A percentile compares a stretch with the other conserved stretches of the same genome.
These are phyloP conservation scores for Thyridium curvatum DNA, from an alignment of 2,329 filamentous ascomycete species.

Conservation along the genomic window DNA sequence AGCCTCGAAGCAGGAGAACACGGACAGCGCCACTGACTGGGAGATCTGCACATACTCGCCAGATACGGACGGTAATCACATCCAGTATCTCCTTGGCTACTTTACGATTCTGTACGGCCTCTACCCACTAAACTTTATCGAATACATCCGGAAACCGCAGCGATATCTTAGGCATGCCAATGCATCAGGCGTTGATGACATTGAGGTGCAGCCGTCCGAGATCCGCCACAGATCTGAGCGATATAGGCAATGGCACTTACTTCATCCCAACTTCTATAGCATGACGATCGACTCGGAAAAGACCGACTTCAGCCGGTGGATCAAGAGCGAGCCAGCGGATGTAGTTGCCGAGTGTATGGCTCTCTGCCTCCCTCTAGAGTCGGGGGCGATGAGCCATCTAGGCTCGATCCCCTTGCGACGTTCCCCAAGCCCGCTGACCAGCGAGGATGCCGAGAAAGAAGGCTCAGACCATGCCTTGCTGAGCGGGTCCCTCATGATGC, in stretches of 20 bases:
- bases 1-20: conserved; percentile 25
- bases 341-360: conserved; percentile 75
- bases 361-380: conserved; percentile 39
- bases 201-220: conserved; percentile 72
- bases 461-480: conserved; percentile 23
- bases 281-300: conserved; percentile 76
- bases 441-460: conserved; percentile 4
- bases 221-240: conserved; percentile 70
- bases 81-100: conserved; percentile 66
- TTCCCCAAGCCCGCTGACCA: not conserved
- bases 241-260: conserved; percentile 64
- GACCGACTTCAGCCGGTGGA: conserved; percentile 68
- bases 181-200: conserved; percentile 62
- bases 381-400: conserved; percentile 8
- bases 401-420: conserved; percentile 3
- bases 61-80: conserved; percentile 54
- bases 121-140: conserved; percentile 81
- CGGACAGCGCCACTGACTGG: conserved; percentile 43
- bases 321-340: conserved; percentile 73
- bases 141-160: conserved; percentile 77
- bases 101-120: conserved; percentile 79
- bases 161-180: conserved; percentile 70
- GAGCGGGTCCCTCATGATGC: conserved; percentile 28
- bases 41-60: conserved; percentile 56
- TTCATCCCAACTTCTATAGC: conserved; percentile 81